Conservation (phyloP, 2,329 filamentous ascomycete genomes). For the Fonsecaea erecta region DNA sequence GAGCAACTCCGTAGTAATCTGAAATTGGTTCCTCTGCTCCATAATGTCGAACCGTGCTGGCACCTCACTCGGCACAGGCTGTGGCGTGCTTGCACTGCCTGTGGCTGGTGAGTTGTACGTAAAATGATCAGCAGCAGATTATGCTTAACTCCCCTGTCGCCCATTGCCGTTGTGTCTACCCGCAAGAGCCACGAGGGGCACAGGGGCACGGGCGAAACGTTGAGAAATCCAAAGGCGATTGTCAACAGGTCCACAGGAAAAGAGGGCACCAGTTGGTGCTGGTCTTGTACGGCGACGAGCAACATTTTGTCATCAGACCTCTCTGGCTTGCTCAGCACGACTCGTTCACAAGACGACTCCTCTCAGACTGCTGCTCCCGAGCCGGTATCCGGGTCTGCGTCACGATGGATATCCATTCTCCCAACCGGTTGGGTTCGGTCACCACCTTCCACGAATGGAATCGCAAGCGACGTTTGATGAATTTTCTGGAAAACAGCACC, state of each 20-base stretch:
- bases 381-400: background rate
- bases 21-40: background rate
- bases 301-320: background rate
- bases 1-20: background rate
- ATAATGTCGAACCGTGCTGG: background rate
- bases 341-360: background rate
- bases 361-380: background rate
- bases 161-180: slow-evolving; percentile 1
- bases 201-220: background rate
- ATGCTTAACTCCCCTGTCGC: slow-evolving; percentile 15
- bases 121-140: background rate
- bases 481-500: slow-evolving; percentile 6
- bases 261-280: no score
- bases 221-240: no score
- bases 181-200: slow-evolving; percentile 2
- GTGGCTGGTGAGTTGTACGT: slow-evolving; percentile 14
- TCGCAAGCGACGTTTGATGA: slow-evolving; percentile 7
- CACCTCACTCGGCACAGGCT: background rate
- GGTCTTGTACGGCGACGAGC: no score
- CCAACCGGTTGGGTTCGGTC: background rate
- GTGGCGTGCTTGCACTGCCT: background rate
- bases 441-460: background rate
- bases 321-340: background rate
- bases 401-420: background rate
- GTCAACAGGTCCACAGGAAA: no score